Conservation (phyloP, 2,329 filamentous ascomycete species). For the Aspergillus tubingensis region DNA sequence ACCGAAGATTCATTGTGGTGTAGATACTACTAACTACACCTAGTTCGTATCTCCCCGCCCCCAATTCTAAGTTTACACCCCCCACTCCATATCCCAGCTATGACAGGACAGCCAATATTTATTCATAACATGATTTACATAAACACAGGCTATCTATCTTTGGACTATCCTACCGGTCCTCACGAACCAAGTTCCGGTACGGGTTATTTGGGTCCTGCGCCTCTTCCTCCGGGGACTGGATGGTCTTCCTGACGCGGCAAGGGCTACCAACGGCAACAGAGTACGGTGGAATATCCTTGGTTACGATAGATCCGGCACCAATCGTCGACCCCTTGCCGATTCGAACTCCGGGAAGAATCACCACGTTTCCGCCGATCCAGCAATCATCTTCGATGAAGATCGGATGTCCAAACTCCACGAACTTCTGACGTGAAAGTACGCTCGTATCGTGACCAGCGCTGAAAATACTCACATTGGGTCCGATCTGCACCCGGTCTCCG, state of each 20-base stretch:
- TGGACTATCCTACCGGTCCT: too few species aligned
- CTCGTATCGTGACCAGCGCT: conserved; percentile 53
- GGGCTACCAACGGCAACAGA: conserved; percentile 32
- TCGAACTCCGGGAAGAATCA: conserved; percentile 45
- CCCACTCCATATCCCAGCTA: too few species aligned
- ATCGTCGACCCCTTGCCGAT: conserved; percentile 47
- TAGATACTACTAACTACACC: too few species aligned
- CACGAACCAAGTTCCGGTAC: conserved; percentile 10
- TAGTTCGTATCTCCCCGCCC: too few species aligned
- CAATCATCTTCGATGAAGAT: conserved; percentile 52
- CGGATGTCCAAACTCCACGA: conserved; percentile 48
- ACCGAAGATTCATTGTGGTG: too few species aligned
- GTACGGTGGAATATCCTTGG: conserved; percentile 36
- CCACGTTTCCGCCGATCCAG: conserved; percentile 53
- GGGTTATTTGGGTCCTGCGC: conserved; percentile 23
- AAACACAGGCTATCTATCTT: too few species aligned
- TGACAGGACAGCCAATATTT: too few species aligned
- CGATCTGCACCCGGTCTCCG: conserved; percentile 53
- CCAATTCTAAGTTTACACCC: too few species aligned
- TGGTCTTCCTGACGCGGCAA: conserved; percentile 25
- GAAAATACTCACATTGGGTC: conserved; percentile 53
- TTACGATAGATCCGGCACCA: conserved; percentile 44
- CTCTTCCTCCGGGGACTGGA: conserved; percentile 25
- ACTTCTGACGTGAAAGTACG: conserved; percentile 45
- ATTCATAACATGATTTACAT: too few species aligned